A percentile compares a stretch with the other conserved stretches of the same genome.
Conservation (phyloP, 495 filamentous ascomycete species). For the Bacidia gigantensis region DNA sequence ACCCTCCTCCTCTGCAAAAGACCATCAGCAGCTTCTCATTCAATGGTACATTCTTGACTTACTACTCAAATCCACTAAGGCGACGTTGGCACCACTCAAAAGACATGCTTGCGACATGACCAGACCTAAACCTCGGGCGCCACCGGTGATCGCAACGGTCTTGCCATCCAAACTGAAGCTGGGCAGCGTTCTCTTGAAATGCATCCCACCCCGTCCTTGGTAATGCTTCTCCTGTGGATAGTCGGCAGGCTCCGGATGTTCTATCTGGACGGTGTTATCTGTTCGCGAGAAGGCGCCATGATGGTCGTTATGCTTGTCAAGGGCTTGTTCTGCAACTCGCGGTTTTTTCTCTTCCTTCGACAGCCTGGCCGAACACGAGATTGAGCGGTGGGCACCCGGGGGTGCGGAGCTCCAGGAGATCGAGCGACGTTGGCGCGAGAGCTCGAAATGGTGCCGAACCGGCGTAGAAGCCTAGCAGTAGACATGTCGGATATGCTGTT, state of each 20-base stretch:
- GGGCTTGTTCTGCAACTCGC: conserved; percentile 7
- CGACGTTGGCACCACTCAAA: conserved; percentile 73
- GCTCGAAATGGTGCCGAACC: background rate
- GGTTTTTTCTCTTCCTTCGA: conserved; percentile 19
- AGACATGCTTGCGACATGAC: conserved; percentile 88
- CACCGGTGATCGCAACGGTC: conserved; percentile 71
- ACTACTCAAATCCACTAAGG: conserved; percentile 90
- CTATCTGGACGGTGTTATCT: conserved; percentile 57
- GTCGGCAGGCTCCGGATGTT: conserved; percentile 57
- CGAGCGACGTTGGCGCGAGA: background rate
- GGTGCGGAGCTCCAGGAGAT: conserved; percentile 1
- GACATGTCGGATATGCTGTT: background rate
- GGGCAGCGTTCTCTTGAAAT: conserved; percentile 56
- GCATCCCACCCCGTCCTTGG: conserved; percentile 54
- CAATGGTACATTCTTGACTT: conserved; percentile 21
- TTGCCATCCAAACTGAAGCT: conserved; percentile 69
- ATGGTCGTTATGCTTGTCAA: conserved; percentile 16
- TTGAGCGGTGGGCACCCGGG: conserved; percentile 13
- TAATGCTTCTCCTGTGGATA: conserved; percentile 53
- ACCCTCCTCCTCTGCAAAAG: conserved; percentile 62
- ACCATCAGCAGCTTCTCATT: conserved; percentile 11
- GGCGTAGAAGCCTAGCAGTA: background rate
- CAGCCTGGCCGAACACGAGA: conserved; percentile 17
- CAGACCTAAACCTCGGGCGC: conserved; percentile 71
- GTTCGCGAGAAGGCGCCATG: conserved; percentile 57